Base-by-base conservation (phyloP, 176 grass and related monocot species). In the Pharus latifolius region DNA sequence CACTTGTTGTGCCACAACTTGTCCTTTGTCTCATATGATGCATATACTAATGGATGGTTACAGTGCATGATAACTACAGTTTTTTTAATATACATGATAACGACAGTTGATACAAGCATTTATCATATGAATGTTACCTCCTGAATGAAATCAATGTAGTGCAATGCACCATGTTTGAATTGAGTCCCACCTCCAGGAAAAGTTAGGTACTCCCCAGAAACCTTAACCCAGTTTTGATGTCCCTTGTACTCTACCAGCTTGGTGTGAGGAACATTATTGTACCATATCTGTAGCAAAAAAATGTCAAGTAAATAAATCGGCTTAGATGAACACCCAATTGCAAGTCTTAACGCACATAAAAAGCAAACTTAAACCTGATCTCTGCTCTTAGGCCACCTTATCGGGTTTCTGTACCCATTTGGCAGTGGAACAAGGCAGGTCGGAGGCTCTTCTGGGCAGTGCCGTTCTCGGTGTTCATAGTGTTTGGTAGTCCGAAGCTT, bases 121-220 rank as follows among this genome's bases (percentile, higher is more conserved):
- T 62, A 75, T 0, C 43, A 19, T 51, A 82, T 12, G 38, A 47
- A 14, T 30, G 22, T 33, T 83, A 96, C 92, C 82, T 71, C 40
- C 65, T 89, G 68, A 71, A 96, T 92, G 65, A 89, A 80, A 72
- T 96, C 92, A 27, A 96, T 92, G 79, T 96, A 92, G 61, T 84
- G 88, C 29, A 85, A 54, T 28, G 86, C 92, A 25, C 88, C 92
- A 40, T 82, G 67, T 49, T 91, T 96, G 83, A 96, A 92, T 34
- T 96, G 92, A 49, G 92, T 96, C 33, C 92, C 92, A 6, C 88
- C 92, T 55, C 92, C 88, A 0, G 88, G 88, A 40, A 96, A 96
- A 15, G 49, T 78, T 7, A 96, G 85, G 42, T 86, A 75, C 29
- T 91, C 92, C 35, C 92, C 88, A 20, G 88, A 84, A 45, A 91